phyloP scores from a whole-genome alignment of 306 rosid genomes.

The Quercus engelmannii region DNA sequence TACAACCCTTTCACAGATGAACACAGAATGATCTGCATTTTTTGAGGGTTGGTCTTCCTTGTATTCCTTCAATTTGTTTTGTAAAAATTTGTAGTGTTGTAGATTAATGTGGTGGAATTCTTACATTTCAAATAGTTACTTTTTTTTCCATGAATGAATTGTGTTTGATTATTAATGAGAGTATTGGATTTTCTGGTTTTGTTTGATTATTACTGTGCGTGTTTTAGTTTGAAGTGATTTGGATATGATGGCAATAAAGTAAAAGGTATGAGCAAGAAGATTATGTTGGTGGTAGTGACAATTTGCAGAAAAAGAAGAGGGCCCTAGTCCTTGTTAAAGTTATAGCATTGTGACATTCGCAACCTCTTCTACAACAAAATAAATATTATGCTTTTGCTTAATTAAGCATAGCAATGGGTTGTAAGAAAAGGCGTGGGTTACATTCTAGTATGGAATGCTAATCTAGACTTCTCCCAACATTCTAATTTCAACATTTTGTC shows the following conservation, averaged over 20 bases:
- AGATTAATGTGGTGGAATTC: no score
- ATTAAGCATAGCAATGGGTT: constrained; percentile 38
- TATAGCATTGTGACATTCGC: constrained; percentile 71
- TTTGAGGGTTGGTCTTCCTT: no score
- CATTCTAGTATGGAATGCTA: constrained; percentile 81
- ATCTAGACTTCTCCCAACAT: constrained; percentile 83
- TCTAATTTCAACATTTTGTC: no score
- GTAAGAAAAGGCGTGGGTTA: constrained; percentile 87
- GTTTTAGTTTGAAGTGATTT: neutral
- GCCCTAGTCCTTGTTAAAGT: constrained; percentile 73
- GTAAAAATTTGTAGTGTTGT: no score
- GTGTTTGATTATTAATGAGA: no score
- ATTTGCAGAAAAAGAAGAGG: constrained; percentile 50
- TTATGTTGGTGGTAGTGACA: constrained; percentile 16
- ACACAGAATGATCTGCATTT: no score
- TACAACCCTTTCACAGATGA: no score
- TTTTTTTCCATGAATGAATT: no score
- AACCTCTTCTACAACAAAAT: constrained; percentile 71
- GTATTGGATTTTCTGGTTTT: no score
- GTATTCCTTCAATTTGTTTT: no score
- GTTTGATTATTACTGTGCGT: no score
- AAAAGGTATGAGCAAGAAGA: constrained; percentile 86
- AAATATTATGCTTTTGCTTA: neutral
- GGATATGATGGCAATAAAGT: constrained; percentile 77
- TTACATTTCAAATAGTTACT: no score